Conservation (phyloP, 2,329 filamentous ascomycete genomes). For the Aspergillus udagawae region DNA sequence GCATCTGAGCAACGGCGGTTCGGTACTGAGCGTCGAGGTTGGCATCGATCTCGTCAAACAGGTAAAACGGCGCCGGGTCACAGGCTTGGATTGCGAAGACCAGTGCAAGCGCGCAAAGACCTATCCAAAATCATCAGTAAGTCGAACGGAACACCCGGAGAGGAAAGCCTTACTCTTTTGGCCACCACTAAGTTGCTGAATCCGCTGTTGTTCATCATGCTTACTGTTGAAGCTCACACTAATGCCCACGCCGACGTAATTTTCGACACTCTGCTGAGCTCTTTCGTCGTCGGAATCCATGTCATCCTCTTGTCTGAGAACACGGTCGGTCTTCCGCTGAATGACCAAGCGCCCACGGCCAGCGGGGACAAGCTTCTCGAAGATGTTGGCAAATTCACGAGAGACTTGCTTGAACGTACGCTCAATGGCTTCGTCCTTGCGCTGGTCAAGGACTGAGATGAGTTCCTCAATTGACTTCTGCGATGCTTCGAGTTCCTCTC, state of each 20-base stretch:
- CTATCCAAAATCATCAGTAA: constrained; percentile 40
- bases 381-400: constrained; percentile 85
- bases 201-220: constrained; percentile 95
- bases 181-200: constrained; percentile 93
- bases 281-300: constrained; percentile 63
- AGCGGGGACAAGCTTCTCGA: constrained; percentile 90
- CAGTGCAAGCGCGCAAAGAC: constrained; percentile 91
- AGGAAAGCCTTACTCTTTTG: constrained; percentile 75
- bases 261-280: constrained; percentile 67
- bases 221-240: constrained; percentile 98
- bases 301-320: constrained; percentile 61
- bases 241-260: constrained; percentile 94
- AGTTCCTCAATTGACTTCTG: constrained; percentile 87
- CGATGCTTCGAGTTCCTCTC: constrained; percentile 80
- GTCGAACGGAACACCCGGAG: not conserved
- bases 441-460: constrained; percentile 85
- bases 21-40: constrained; percentile 98
- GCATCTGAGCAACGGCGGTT: constrained; percentile 86
- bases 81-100: constrained; percentile 99
- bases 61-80: constrained; percentile 96
- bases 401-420: constrained; percentile 98
- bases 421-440: constrained; percentile 97
- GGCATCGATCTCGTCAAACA: constrained; percentile 98
- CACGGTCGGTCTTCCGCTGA: constrained; percentile 78
- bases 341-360: constrained; percentile 90